A percentile compares a stretch with the other conserved stretches of the same genome.
These are phyloP conservation scores for Phytophthora parvispora DNA, from an alignment of 352 stramenopile genomes.

Conservation along the genomic window DNA sequence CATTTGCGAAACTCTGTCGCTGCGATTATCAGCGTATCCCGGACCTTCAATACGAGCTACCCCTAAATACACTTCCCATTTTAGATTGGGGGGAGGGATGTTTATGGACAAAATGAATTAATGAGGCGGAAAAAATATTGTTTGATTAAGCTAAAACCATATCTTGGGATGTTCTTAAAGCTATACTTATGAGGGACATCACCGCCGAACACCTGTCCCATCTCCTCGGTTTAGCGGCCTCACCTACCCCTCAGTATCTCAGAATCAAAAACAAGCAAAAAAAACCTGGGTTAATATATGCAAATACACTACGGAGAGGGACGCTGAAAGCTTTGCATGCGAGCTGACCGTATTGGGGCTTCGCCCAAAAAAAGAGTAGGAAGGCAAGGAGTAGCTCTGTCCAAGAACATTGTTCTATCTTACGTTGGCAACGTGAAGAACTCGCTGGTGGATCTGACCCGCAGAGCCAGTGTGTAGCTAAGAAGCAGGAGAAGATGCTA, in stretches of 20 bases:
- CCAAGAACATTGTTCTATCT: not conserved
- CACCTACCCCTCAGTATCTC: not conserved
- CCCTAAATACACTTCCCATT: not conserved
- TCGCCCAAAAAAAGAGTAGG: not conserved
- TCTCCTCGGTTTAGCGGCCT: not conserved
- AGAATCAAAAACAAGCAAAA: not conserved
- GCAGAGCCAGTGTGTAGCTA: not conserved
- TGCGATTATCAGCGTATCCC: not conserved
- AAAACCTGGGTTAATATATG: not conserved
- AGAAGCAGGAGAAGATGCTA: not conserved
- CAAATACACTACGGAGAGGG: not conserved
- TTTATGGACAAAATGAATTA: not conserved
- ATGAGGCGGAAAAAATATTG: not conserved
- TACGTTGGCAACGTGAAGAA: not conserved
- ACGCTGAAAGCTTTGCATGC: not conserved
- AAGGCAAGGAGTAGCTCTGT: not conserved
- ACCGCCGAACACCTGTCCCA: not conserved
- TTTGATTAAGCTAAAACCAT: not conserved
- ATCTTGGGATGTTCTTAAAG: not conserved
- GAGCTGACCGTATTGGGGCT: not conserved
- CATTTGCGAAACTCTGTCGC: not conserved
- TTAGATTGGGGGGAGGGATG: slow-evolving; percentile 1
- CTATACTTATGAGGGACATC: not conserved
- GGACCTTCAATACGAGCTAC: not conserved
- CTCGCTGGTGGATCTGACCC: not conserved